Conservation (phyloP, 192 early-diverging fungal genomes). For the Physocladia obscura region DNA sequence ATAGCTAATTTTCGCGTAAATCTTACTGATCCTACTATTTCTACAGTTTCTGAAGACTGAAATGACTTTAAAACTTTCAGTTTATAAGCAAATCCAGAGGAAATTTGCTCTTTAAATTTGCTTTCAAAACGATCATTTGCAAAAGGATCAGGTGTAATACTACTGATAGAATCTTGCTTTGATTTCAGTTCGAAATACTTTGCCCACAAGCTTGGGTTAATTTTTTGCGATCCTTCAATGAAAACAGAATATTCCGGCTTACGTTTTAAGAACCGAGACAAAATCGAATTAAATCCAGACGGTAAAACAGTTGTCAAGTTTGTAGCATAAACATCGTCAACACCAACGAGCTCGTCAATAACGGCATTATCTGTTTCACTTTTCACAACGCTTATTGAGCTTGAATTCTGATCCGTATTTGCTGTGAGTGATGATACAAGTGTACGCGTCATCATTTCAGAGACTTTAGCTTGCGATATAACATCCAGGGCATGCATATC, state of each 20-base stretch:
- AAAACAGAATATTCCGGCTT: neutral
- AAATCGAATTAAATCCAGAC: neutral
- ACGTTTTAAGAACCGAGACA: slow-evolving; percentile 4
- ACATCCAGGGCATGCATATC: slow-evolving; percentile 38
- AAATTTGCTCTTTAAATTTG: too few species aligned
- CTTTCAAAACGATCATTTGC: too few species aligned
- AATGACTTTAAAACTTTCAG: neutral
- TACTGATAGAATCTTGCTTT: neutral
- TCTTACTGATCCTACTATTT: slow-evolving; percentile 30
- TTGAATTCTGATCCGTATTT: too few species aligned
- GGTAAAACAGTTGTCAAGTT: neutral
- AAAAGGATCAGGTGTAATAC: neutral
- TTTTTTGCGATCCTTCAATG: neutral
- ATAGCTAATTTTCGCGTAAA: slow-evolving; percentile 67
- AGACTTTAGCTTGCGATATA: slow-evolving; percentile 41
- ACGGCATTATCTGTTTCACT: slow-evolving; percentile 1
- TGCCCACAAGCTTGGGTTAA: neutral
- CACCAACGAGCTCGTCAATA: neutral
- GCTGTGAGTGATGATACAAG: neutral
- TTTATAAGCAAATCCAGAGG: slow-evolving; percentile 10
- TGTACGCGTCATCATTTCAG: slow-evolving; percentile 41
- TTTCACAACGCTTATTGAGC: neutral
- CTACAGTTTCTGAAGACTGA: too few species aligned
- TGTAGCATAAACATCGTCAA: neutral
- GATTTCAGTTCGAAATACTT: neutral